Base-by-base conservation (phyloP, 2,329 filamentous ascomycete genomes). In the Celoporthe dispersa region DNA sequence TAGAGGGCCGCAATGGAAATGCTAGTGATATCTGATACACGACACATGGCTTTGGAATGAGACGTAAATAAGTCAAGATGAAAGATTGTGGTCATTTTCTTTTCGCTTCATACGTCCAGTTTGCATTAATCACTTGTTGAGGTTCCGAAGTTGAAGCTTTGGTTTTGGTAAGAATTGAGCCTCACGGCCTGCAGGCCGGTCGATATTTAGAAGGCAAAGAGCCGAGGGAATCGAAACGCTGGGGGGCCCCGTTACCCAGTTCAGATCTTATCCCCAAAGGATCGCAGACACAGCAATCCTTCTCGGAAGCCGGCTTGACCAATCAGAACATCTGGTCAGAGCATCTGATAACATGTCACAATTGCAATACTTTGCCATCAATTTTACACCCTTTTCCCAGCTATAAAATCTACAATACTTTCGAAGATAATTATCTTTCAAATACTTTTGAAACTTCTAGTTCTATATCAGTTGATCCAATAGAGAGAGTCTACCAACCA, bases 181-280 rank as follows among this genome's bases (percentile, higher is more conserved):
- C 11, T 16, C 25, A 11, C 25, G 25, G 51, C 51, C 2, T 11
- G 12, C 51, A 25, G 51, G 51, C n/a, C 28, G 11, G n/a, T 14
- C 14, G 19, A 14, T 57, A 5, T 25, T 19, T 25, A 69, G 28
- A 65, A 69, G n/a, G 64, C 61, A 28, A 64, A 69, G 68, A 33
- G 9, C 28, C 16, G 16, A 35, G 28, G 55, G 31, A 59, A 59
- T 19, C 28, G 14, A 59, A 7, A 31, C 7, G 55, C 4, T 14
- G 55, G 55, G 55, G 53, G 19, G 0, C 16, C 55, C 55, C 7
- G 14, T 33, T 35, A 14, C 55, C 44, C 55, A 35, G 55, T 28
- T 35, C 55, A 59, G 6, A 59, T 35, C 14, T 59, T 59, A 59
- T 59, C 55, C 55, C 31, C 19, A 22, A 35, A n/a, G 57, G 57